Conservation (phyloP, 31 red algal genomes). For the Pterothamnion heteromorphum region DNA sequence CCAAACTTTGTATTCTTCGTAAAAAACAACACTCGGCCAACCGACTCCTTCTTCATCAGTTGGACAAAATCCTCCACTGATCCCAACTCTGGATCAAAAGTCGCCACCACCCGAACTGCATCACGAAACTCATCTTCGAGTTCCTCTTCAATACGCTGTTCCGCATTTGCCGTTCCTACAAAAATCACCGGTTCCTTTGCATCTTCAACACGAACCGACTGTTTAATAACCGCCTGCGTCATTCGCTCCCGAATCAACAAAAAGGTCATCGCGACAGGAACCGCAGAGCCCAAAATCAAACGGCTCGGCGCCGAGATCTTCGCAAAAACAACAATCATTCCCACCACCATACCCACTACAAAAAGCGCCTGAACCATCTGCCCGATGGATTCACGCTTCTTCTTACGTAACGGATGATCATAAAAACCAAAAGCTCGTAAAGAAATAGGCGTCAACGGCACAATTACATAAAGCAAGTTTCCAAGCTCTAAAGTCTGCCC, state of each 20-base stretch:
- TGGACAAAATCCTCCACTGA: neutral
- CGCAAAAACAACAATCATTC: neutral
- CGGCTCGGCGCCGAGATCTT: neutral
- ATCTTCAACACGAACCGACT: neutral
- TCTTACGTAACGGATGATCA: neutral
- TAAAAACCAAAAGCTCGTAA: neutral
- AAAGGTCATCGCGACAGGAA: neutral
- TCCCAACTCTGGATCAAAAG: neutral
- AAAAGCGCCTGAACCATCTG: neutral
- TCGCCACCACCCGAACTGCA: neutral
- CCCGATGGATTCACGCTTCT: neutral
- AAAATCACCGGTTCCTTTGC: neutral
- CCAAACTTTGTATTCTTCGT: neutral
- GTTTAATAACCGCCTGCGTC: neutral
- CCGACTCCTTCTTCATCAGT: neutral
- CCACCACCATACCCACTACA: neutral
- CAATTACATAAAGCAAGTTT: neutral
- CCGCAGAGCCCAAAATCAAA: neutral
- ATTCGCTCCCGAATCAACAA: neutral
- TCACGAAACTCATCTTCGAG: neutral
- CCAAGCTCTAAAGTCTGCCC: too few relatives aligned
- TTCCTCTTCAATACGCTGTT: neutral
- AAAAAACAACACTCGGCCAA: constrained; percentile 1
- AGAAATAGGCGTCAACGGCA: neutral
- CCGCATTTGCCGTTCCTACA: neutral